A percentile compares a stretch with the other conserved stretches of the same genome.
Evolutionary conservation across 371 early-diverging fungal genomes (phyloP).

Genomic region (Batkoa obscura): DNA sequence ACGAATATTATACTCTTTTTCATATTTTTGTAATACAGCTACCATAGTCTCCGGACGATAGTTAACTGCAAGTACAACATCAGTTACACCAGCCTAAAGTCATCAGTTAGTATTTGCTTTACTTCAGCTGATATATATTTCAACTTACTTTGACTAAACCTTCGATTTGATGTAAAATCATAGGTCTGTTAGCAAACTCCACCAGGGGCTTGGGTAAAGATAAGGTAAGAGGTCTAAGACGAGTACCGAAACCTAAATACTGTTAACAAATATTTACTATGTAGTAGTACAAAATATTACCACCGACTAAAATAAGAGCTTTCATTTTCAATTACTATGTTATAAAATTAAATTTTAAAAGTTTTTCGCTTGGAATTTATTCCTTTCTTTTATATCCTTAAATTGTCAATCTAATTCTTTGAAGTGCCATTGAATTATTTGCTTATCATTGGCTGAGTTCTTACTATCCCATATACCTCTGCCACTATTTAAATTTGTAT

Average conservation of each 20-base stretch:
- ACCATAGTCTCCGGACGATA: constrained; percentile 95
- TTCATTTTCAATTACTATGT: constrained; percentile 35
- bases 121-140: not conserved
- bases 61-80: constrained; percentile 97
- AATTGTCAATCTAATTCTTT: too few species aligned
- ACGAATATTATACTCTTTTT: constrained; percentile 64
- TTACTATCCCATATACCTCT: too few species aligned
- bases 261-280: not conserved
- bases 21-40: constrained; percentile 64
- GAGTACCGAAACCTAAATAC: constrained; percentile 82
- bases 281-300: constrained; percentile 18
- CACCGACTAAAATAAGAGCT: constrained; percentile 97
- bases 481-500: too few species aligned
- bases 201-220: constrained; percentile 98
- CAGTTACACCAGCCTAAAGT: constrained; percentile 81
- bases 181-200: constrained; percentile 97
- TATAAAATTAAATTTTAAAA: too few species aligned
- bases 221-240: constrained; percentile 95
- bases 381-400: too few species aligned
- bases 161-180: constrained; percentile 98
- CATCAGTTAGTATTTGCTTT: not conserved
- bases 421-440: too few species aligned
- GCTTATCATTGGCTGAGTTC: too few species aligned
- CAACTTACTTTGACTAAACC: constrained; percentile 71
- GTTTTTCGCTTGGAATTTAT: too few species aligned